A percentile compares a stretch with the other conserved stretches of the same genome.
Conservation (phyloP, 306 rosid genomes). For the Canavalia gladiata region DNA sequence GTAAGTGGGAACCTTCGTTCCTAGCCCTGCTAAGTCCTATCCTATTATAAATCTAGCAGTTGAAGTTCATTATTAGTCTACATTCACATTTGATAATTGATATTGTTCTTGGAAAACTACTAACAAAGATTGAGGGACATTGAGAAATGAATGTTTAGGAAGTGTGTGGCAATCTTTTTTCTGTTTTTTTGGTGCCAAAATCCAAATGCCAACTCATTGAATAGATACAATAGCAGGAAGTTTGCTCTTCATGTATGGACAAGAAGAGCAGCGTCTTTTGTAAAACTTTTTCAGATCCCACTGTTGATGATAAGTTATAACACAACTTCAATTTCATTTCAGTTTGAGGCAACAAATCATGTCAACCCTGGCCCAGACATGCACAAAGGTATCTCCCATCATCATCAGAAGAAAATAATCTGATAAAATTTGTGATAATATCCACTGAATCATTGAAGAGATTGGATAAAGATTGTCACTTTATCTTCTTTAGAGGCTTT, state of each 20-base stretch:
- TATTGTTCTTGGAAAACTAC: not conserved
- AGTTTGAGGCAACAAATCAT: slow-evolving; percentile 45
- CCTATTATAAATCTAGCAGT: too few species aligned
- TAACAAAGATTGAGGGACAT: not conserved
- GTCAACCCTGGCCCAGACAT: slow-evolving; percentile 34
- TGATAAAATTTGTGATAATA: too few species aligned
- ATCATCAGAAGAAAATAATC: not conserved
- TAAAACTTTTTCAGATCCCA: not conserved
- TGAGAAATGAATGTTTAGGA: not conserved
- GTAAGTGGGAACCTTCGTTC: not conserved
- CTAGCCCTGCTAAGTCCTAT: not conserved
- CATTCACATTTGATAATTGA: not conserved
- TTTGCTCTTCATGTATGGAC: slow-evolving; percentile 39
- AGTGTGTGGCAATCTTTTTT: not conserved
- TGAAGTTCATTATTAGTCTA: too few species aligned
- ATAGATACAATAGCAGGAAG: slow-evolving; percentile 13
- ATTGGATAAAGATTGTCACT: too few species aligned
- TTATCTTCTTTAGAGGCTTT: too few species aligned
- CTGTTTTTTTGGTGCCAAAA: not conserved
- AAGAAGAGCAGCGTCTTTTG: slow-evolving; percentile 33
- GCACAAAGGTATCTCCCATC: slow-evolving; percentile 11
- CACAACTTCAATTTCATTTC: slow-evolving; percentile 37
- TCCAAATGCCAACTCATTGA: slow-evolving; percentile 46
- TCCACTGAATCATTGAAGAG: too few species aligned
- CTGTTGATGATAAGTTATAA: slow-evolving; percentile 34